These are phyloP conservation scores for Macrocystidia cucumis DNA, from an alignment of 1,284 basidiomycete species.

Conservation along the genomic window DNA sequence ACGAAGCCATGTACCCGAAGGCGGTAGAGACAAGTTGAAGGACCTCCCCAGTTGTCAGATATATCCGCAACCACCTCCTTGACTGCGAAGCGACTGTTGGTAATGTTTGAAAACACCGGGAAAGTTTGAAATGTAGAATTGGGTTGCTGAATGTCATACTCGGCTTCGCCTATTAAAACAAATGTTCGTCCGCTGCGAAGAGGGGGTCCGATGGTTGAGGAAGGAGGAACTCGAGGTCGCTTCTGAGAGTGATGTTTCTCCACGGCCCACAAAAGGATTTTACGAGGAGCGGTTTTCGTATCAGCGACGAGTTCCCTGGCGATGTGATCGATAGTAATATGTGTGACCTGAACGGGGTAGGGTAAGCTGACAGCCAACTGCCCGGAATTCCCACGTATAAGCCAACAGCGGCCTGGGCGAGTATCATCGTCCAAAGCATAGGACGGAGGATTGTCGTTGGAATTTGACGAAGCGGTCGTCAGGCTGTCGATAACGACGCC, in stretches of 20 bases:
- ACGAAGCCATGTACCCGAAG: not conserved
- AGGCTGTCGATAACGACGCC: not conserved
- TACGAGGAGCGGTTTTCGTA: not conserved
- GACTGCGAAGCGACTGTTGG: not conserved
- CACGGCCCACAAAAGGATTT: not conserved
- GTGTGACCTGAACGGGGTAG: not conserved
- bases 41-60: not conserved
- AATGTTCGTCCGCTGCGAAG: not conserved
- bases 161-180: not conserved
- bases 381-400: not conserved
- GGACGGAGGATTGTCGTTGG: not conserved
- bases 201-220: no score
- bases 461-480: not conserved
- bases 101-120: not conserved
- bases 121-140: not conserved
- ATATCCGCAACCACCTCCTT: not conserved
- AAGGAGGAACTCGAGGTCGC: no score
- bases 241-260: not conserved
- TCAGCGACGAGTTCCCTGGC: not conserved
- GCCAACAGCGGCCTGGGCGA: not conserved
- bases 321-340: not conserved
- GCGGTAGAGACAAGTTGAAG: not conserved
- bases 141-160: not conserved
- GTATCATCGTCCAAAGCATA: not conserved
- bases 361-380: not conserved